phyloP scores from a whole-genome alignment of 2,329 filamentous ascomycete genomes.

The Metarhizium rileyi region DNA sequence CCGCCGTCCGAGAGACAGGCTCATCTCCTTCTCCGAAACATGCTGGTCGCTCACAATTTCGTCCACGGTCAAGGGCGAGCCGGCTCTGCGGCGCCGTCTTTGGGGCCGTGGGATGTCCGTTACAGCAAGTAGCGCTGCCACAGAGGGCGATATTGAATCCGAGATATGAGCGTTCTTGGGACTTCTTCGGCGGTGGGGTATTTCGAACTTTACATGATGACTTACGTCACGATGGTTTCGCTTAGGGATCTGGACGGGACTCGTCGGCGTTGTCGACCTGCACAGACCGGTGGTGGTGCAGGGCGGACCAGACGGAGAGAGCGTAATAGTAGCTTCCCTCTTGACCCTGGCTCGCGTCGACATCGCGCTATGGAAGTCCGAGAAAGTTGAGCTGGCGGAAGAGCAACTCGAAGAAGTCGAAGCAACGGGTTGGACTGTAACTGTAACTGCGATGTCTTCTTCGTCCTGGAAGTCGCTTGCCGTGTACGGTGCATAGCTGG shows the following conservation, averaged over 20 bases:
- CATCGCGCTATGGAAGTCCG: conserved; percentile 22
- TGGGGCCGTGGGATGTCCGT: conserved; percentile 47
- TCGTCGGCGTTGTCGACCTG: conserved; percentile 29
- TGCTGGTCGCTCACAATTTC: conserved; percentile 44
- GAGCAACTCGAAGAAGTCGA: conserved; percentile 2
- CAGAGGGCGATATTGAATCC: conserved; percentile 46
- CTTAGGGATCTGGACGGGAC: conserved; percentile 46
- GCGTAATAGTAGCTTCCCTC: conserved; percentile 14
- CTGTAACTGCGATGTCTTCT: background rate
- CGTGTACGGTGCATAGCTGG: conserved; percentile 6
- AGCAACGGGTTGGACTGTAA: background rate
- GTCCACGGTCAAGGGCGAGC: conserved; percentile 39
- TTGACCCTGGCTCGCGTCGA: conserved; percentile 23
- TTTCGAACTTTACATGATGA: conserved; percentile 27
- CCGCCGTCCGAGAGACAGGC: conserved; percentile 40
- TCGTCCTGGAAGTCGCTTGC: background rate
- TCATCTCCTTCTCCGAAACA: conserved; percentile 49
- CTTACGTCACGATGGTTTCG: conserved; percentile 28
- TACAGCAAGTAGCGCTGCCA: conserved; percentile 51
- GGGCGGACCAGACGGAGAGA: conserved; percentile 19
- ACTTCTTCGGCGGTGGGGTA: conserved; percentile 25
- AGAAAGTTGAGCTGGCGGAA: conserved; percentile 6
- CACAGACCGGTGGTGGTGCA: conserved; percentile 18
- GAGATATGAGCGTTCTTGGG: conserved; percentile 37
- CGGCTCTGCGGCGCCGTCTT: conserved; percentile 16